phyloP scores from a whole-genome alignment of 345 rosid genomes.

The Linum tenue region DNA sequence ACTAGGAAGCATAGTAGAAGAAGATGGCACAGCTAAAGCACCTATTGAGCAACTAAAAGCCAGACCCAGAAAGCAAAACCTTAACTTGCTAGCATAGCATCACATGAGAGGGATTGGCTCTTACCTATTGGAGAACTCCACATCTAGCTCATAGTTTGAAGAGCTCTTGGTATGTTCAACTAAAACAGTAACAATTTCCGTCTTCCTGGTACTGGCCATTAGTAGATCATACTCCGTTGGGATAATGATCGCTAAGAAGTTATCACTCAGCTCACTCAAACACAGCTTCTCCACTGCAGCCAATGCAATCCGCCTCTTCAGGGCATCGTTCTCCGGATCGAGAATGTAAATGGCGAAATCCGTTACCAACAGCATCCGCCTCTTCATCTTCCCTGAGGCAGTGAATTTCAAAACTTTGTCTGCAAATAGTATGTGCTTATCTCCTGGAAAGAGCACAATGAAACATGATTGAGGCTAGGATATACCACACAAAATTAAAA shows the following conservation, averaged over 20 bases:
- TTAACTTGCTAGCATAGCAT: not conserved
- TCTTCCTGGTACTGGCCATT: constrained; percentile 85
- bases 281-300: constrained; percentile 76
- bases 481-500: not conserved
- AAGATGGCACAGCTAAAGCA: not conserved
- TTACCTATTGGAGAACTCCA: constrained; percentile 75
- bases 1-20: no score
- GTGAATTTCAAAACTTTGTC: constrained; percentile 90
- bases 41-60: not conserved
- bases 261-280: constrained; percentile 76
- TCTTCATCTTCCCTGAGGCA: constrained; percentile 77
- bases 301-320: constrained; percentile 66
- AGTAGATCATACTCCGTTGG: constrained; percentile 93
- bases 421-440: constrained; percentile 61
- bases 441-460: constrained; percentile 37
- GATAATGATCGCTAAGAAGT: constrained; percentile 72
- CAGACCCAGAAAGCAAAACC: not conserved
- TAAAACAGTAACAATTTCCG: constrained; percentile 73
- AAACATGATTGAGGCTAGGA: no score
- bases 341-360: constrained; percentile 49
- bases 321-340: constrained; percentile 68
- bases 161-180: constrained; percentile 71
- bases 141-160: constrained; percentile 77
- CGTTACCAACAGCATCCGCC: constrained; percentile 56
- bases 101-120: not conserved